Evolutionary conservation across 2,329 filamentous ascomycete species (phyloP), one percentile per base, ranked within the genome.

Genomic region (Cucurbitaria berberidis): DNA sequence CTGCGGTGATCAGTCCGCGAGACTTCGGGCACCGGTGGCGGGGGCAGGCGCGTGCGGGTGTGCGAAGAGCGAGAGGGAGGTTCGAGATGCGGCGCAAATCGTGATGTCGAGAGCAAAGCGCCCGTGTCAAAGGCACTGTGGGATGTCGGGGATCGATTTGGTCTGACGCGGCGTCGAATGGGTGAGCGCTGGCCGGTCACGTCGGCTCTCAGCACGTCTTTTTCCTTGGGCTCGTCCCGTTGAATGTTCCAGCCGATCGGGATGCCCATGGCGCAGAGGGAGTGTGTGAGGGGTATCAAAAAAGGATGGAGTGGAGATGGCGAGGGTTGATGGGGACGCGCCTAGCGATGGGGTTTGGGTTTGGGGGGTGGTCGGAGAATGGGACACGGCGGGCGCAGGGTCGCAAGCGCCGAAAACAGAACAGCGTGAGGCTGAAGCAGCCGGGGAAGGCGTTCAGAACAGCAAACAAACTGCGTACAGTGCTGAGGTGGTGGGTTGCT

Each of bases 151-250:
- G 65, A 64, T 60, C 62, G 60, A 50, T 59, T 62, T 27, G 59
- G 56, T 39, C 69, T 66, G 38, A 62, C 61, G 60, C 80, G 78
- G 53, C 85, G 82, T 55, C 85, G 82, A 64, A 87, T 87, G 36
- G 82, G 74, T 34, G 83, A 86, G 67, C 84, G 82, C 49, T 77
- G 69, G 41, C 82, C 82, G 51, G 80, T 80, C 32, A 78, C 71
- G 64, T 86, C 84, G 57, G 69, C 72, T 69, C 84, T 85, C 57
- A 76, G 68, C 47, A 76, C 69, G 52, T 77, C 73, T 48, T 77
- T 78, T 21, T 73, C 70, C 55, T 57, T 62, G 50, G 77, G 75
- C 53, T 78, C 74, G 42, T 82, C 67, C 82, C 80, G 70, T 78
- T 79, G 77, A 80, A 86, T 74, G 49, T 66, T 66, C 63, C 63